Evolutionary conservation across 345 rosid species (phyloP).

Genomic region (Lepidium sativum): DNA sequence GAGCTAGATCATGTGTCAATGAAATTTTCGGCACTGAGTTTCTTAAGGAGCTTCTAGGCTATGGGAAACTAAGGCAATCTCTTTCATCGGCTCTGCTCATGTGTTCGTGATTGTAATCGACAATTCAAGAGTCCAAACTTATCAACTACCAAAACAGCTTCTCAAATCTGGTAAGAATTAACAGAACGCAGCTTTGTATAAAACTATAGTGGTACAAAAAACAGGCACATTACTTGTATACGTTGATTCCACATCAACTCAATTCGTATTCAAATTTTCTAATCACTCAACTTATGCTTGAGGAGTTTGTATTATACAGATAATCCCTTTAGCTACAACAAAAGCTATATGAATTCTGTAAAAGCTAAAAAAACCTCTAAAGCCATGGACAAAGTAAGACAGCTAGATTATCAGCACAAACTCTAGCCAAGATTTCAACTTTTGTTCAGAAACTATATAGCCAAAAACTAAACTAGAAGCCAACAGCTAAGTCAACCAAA

Average conservation of each 20-base stretch:
- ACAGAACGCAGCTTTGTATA: background rate
- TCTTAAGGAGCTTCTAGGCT: background rate
- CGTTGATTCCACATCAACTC: background rate
- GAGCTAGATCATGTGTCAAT: background rate
- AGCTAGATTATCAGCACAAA: background rate
- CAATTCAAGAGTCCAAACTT: background rate
- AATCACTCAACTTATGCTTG: background rate
- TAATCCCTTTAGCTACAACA: background rate
- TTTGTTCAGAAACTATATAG: background rate
- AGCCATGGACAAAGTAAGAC: background rate
- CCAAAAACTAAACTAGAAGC: background rate
- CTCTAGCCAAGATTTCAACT: conserved; percentile 1
- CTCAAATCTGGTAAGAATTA: background rate
- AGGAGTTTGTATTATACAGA: background rate
- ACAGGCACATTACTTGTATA: background rate
- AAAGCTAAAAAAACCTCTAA: background rate
- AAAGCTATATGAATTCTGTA: background rate
- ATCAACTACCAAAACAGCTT: background rate
- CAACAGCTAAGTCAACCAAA: background rate
- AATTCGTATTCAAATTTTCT: background rate
- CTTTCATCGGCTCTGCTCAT: background rate
- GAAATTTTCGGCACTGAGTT: background rate
- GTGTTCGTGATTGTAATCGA: background rate
- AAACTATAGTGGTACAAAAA: background rate
- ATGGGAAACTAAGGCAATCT: background rate